A percentile compares a stretch with the other conserved stretches of the same genome.
Conservation (phyloP, 2,329 filamentous ascomycete species). For the Arthrocladium fulminans region DNA sequence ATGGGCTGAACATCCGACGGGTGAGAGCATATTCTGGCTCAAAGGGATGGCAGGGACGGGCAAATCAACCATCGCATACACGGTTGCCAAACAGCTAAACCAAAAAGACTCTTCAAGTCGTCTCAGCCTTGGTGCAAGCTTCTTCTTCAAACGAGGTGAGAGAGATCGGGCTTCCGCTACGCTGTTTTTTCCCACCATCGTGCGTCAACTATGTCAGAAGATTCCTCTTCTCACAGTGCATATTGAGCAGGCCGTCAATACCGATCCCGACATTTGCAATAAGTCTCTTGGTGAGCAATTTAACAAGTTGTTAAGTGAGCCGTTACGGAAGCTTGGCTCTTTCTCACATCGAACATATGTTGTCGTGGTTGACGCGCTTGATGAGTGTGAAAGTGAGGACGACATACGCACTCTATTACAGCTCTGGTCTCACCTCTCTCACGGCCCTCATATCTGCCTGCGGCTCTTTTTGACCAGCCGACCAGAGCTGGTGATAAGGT, state of each 20-base stretch:
- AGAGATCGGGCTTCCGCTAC: background rate
- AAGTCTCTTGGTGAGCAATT: conserved; percentile 26
- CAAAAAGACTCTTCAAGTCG: background rate
- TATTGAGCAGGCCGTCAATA: conserved; percentile 20
- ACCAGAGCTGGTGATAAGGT: background rate
- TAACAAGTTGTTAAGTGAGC: conserved; percentile 23
- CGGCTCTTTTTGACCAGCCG: background rate
- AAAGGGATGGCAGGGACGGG: conserved; percentile 31
- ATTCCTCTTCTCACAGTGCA: conserved; percentile 16
- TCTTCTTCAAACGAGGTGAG: conserved; percentile 6
- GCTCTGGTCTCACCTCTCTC: conserved; percentile 9
- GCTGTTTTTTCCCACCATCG: background rate
- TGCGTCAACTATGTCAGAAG: background rate
- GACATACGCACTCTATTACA: background rate
- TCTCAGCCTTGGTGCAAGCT: conserved; percentile 13
- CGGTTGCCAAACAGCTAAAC: conserved; percentile 21
- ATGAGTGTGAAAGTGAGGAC: conserved; percentile 1
- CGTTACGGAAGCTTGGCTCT: conserved; percentile 13
- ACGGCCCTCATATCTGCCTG: conserved; percentile 24
- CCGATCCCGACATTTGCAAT: conserved; percentile 23
- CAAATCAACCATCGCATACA: conserved; percentile 32
- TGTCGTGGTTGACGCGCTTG: background rate
- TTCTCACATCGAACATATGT: conserved; percentile 2
- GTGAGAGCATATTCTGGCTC: conserved; percentile 30
- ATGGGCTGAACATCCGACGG: conserved; percentile 21